Base-by-base conservation (phyloP, 345 rosid genomes). In the Combretum micranthum region DNA sequence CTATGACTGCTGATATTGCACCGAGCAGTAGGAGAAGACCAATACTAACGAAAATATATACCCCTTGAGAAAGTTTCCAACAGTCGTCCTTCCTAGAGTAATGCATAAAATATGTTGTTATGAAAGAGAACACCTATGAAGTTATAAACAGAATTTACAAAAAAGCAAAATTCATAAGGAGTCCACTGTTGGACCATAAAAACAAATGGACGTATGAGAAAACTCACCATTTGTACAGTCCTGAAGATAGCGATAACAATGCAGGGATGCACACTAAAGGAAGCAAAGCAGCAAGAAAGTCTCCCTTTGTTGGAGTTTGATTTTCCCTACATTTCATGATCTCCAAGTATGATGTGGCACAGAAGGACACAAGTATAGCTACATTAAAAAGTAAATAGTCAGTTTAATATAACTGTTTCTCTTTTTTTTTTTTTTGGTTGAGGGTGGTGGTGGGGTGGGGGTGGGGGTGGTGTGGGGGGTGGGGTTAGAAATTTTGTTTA, bases 261-360 rank as follows among this genome's bases (percentile, higher is more conserved):
- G 99, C 99, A 17, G 99, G 99, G 64, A 87, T 81, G 80, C 99
- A 85, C 63, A 86, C 77, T 67, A 94, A 79, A 71, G 99, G 99
- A 76, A 94, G 95, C 53, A 94, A 79, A 56, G 99, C 88, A 60
- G 97, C 97, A 68, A 94, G 92, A 72, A 94, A 94, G 78, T 94
- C 97, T 19, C 80, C 87, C 68, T 72, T 77, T 20, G 95, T 87
- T 50, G 97, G 97, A 66, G 77, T 83, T 68, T 90, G 87, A 61
- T 82, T 81, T 60, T 74, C 87, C 72, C 99, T 87, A 58, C 86
- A 94, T 72, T 82, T 78, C 67, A 94, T 88, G 50, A 94, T 86
- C 79, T 87, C 96, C 78, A 84, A 55, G 70, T 94, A 87, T 62
- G 99, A 94, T 67, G 75, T 78, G 62, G 96, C 97, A 72, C 92